These are phyloP conservation scores for Tympanopsis confertula DNA, from an alignment of 2,329 filamentous ascomycete genomes.

Conservation along the genomic window DNA sequence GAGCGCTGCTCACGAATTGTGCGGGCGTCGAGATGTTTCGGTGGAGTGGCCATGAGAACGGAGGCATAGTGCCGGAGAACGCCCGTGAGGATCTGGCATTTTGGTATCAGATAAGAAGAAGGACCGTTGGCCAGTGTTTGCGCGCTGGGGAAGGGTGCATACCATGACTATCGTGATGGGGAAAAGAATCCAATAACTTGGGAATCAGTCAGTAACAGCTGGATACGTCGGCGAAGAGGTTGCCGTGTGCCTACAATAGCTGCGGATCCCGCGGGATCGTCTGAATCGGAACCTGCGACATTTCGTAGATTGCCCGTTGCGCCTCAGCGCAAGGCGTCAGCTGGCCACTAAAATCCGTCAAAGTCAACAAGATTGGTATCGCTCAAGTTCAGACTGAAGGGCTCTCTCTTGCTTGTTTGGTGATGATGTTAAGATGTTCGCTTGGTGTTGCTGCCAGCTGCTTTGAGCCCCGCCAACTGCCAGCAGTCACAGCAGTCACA, in stretches of 20 bases:
- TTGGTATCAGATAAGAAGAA: slow-evolving; percentile 4
- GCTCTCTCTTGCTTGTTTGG: too few species aligned
- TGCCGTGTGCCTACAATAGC: slow-evolving; percentile 62
- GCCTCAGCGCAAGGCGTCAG: too few species aligned
- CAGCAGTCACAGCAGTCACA: too few species aligned
- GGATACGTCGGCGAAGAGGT: slow-evolving; percentile 1
- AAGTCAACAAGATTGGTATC: too few species aligned
- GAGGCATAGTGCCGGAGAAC: slow-evolving; percentile 92
- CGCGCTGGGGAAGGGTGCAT: slow-evolving; percentile 8
- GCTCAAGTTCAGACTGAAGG: too few species aligned
- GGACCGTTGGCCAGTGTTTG: background rate
- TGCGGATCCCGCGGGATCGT: slow-evolving; percentile 98
- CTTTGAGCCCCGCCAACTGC: too few species aligned
- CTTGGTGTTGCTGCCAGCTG: too few species aligned
- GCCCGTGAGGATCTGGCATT: slow-evolving; percentile 68
- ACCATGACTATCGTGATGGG: slow-evolving; percentile 97
- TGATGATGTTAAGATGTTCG: too few species aligned
- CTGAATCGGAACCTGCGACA: slow-evolving; percentile 80
- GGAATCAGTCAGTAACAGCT: slow-evolving; percentile 11
- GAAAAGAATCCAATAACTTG: slow-evolving; percentile 95
- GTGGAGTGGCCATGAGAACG: slow-evolving; percentile 73
- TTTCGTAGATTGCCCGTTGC: slow-evolving; percentile 24
- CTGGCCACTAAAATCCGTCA: too few species aligned
- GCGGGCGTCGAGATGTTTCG: slow-evolving; percentile 69
- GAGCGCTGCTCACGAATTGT: slow-evolving; percentile 77